Percentiles rank a stretch among this genome's conserved stretches.
Conservation (phyloP, 2,329 filamentous ascomycete species). For the Penicillium sumatraense region DNA sequence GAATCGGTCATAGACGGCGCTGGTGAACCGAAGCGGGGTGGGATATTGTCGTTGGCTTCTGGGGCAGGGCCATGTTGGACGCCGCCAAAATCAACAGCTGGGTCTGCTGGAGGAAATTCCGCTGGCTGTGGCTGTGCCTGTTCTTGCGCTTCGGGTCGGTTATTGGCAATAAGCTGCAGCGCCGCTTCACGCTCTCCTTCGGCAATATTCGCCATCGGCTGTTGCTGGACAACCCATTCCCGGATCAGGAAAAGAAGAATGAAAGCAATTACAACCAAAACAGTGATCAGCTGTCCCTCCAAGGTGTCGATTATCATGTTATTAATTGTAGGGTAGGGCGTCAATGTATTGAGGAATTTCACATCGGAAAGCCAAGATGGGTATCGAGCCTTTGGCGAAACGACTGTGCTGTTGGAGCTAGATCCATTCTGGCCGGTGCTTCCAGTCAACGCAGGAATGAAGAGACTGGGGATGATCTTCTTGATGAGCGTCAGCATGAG, state of each 20-base stretch:
- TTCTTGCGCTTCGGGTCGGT: conserved; percentile 29
- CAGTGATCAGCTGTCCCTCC: conserved; percentile 91
- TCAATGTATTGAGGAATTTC: conserved; percentile 60
- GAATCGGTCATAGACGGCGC: conserved; percentile 19
- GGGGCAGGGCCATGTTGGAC: conserved; percentile 3
- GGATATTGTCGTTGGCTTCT: conserved; percentile 8
- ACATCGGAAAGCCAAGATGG: conserved; percentile 64
- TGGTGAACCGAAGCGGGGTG: conserved; percentile 15
- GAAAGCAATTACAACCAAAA: conserved; percentile 89
- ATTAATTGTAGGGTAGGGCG: conserved; percentile 73
- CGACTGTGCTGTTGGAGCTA: conserved; percentile 31
- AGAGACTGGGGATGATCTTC: conserved; percentile 43
- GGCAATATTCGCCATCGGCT: conserved; percentile 86
- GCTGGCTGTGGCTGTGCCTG: conserved; percentile 17
- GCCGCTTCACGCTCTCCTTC: conserved; percentile 58
- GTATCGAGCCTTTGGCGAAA: conserved; percentile 39
- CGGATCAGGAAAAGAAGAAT: conserved; percentile 96
- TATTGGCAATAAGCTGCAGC: conserved; percentile 47
- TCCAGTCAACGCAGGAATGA: conserved; percentile 37
- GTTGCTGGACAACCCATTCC: conserved; percentile 98
- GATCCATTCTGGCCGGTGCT: conserved; percentile 30
- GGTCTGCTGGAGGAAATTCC: not conserved
- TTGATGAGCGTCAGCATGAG: conserved; percentile 53
- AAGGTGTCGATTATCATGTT: conserved; percentile 78
- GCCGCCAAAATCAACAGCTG: not conserved